phyloP scores from a whole-genome alignment of 2,329 filamentous ascomycete species.

The Penicillium thymicola region DNA sequence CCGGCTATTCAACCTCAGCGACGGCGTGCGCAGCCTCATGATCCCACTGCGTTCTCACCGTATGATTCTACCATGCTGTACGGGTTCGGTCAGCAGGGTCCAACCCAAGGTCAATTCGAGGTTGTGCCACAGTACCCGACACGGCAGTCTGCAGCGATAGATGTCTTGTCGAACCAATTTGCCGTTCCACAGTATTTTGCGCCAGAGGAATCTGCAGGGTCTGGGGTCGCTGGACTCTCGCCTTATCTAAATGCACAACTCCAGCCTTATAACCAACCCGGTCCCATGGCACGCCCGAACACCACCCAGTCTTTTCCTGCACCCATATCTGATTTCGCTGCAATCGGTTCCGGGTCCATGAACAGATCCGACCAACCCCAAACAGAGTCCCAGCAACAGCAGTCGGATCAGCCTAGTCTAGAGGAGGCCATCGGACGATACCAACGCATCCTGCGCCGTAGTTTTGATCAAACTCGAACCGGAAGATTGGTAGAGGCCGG shows the following conservation, averaged over 20 bases:
- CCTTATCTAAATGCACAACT: conserved; percentile 65
- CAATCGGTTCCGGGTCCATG: conserved; percentile 32
- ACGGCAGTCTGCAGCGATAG: conserved; percentile 72
- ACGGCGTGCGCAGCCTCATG: conserved; percentile 50
- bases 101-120: conserved; percentile 67
- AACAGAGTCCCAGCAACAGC: conserved; percentile 21
- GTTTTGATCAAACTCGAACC: conserved; percentile 68
- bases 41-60: neutral
- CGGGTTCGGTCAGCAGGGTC: conserved; percentile 64
- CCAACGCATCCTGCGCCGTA: conserved; percentile 54
- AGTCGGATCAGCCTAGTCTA: conserved; percentile 38
- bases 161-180: conserved; percentile 68
- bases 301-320: conserved; percentile 52
- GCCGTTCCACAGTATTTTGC: conserved; percentile 72
- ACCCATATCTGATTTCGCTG: conserved; percentile 50
- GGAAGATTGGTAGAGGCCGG: conserved; percentile 60
- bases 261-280: conserved; percentile 59
- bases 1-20: conserved; percentile 29
- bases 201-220: conserved; percentile 61
- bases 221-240: conserved; percentile 56
- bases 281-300: conserved; percentile 52
- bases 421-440: conserved; percentile 68
- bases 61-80: conserved; percentile 73
- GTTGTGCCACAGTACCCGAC: conserved; percentile 69
- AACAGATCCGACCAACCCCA: conserved; percentile 33